phyloP scores from a whole-genome alignment of 805 yeast genomes.

The Candida stauntonica region DNA sequence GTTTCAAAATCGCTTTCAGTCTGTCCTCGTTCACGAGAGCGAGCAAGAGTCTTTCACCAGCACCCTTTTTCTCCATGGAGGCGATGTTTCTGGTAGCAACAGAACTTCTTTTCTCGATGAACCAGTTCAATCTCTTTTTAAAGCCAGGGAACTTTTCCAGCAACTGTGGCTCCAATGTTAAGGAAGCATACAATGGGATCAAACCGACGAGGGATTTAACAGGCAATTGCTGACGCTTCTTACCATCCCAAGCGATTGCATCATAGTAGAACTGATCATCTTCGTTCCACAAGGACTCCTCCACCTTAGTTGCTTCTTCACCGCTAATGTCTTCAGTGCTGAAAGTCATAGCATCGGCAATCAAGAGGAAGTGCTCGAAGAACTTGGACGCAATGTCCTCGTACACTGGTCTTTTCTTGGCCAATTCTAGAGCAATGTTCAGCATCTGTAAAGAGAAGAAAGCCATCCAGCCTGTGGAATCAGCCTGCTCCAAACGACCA shows the following conservation, averaged over 20 bases:
- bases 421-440: constrained; percentile 85
- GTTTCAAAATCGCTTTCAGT: constrained; percentile 63
- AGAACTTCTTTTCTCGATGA: constrained; percentile 60
- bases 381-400: constrained; percentile 93
- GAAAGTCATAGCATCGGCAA: constrained; percentile 91
- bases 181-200: constrained; percentile 84
- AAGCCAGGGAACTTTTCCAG: constrained; percentile 76
- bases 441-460: constrained; percentile 87
- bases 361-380: constrained; percentile 85
- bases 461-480: constrained; percentile 98
- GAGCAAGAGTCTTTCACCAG: constrained; percentile 73
- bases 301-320: constrained; percentile 39
- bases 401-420: constrained; percentile 79
- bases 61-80: constrained; percentile 69
- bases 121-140: constrained; percentile 81
- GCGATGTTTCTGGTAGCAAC: constrained; percentile 83
- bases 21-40: constrained; percentile 81
- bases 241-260: constrained; percentile 79
- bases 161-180: constrained; percentile 82
- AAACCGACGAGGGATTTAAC: constrained; percentile 88
- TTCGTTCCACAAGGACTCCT: constrained; percentile 82
- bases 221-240: constrained; percentile 63
- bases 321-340: constrained; percentile 26
- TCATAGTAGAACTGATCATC: constrained; percentile 86
- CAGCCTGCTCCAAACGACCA: constrained; percentile 87